phyloP scores from a whole-genome alignment of 108 stramenopile species.

The Mediolabrus comicus region DNA sequence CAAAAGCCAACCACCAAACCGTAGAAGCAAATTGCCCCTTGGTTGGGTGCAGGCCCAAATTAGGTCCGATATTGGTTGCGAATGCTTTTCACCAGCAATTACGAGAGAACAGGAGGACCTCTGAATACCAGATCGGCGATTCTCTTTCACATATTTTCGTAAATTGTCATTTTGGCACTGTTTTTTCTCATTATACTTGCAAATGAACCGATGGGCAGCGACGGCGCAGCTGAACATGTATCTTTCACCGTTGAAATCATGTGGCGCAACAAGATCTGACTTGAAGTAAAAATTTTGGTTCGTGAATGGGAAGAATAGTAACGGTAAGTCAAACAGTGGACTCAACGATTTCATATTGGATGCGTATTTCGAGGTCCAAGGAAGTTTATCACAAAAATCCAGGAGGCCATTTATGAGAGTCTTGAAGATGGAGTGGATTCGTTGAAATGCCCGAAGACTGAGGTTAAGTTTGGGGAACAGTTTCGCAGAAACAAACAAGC shows the following conservation, averaged over 20 bases:
- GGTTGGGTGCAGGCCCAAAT: constrained; percentile 85
- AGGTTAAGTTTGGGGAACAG: constrained; percentile 54
- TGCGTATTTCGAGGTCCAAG: constrained; percentile 8
- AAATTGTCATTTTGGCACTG: constrained; percentile 7
- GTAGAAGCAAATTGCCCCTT: constrained; percentile 52
- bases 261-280: constrained; percentile 62
- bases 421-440: constrained; percentile 52
- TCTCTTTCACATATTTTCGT: background rate
- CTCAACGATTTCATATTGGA: constrained; percentile 40
- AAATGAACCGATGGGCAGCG: constrained; percentile 72
- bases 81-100: constrained; percentile 57
- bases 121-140: background rate
- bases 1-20: constrained; percentile 63
- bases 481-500: constrained; percentile 55
- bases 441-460: constrained; percentile 29
- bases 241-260: constrained; percentile 68
- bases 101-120: constrained; percentile 33
- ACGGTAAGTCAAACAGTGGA: constrained; percentile 72
- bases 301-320: constrained; percentile 86
- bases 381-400: constrained; percentile 22
- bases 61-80: constrained; percentile 39
- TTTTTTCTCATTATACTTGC: constrained; percentile 18
- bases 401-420: constrained; percentile 46
- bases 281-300: constrained; percentile 69
- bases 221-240: constrained; percentile 78